Conservation (phyloP, 1,284 basidiomycete genomes). For the Sanguinoderma infundibulare region DNA sequence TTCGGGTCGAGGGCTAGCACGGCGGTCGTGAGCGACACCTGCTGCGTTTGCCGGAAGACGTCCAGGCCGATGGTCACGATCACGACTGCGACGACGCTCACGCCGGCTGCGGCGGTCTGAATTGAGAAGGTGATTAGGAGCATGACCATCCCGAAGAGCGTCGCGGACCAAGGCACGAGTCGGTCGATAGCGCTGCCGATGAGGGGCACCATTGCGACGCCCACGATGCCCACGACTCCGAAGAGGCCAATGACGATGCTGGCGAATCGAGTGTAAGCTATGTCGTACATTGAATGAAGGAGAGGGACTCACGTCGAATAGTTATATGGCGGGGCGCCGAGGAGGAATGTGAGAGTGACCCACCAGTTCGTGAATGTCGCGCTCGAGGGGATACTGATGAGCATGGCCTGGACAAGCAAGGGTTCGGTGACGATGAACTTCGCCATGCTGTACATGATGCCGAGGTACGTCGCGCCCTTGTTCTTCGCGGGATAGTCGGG, state of each 20-base stretch:
- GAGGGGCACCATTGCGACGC: slow-evolving; percentile 50
- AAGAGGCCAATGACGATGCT: slow-evolving; percentile 58
- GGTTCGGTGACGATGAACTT: slow-evolving; percentile 55
- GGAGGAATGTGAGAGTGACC: slow-evolving; percentile 57
- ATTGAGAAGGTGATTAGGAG: slow-evolving; percentile 44
- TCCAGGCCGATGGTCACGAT: slow-evolving; percentile 51
- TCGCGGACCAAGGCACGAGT: slow-evolving; percentile 54
- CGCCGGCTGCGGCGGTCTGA: slow-evolving; percentile 48
- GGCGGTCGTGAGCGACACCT: slow-evolving; percentile 44
- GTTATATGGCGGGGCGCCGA: slow-evolving; percentile 52
- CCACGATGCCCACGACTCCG: slow-evolving; percentile 55
- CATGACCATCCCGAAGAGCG: slow-evolving; percentile 42
- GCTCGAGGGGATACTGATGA: slow-evolving; percentile 47
- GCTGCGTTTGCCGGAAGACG: slow-evolving; percentile 50
- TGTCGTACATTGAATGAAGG: not conserved
- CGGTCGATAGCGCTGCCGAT: slow-evolving; percentile 54
- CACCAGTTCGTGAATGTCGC: slow-evolving; percentile 49
- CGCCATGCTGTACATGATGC: slow-evolving; percentile 51
- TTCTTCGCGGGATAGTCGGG: slow-evolving; percentile 59
- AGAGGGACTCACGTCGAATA: slow-evolving; percentile 42
- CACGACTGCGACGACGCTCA: slow-evolving; percentile 50
- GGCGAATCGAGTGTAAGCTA: not conserved
- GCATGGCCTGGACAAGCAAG: slow-evolving; percentile 49
- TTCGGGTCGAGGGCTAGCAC: slow-evolving; percentile 42
- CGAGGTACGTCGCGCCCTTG: slow-evolving; percentile 44